These are phyloP conservation scores for Baorangia bicolor DNA, from an alignment of 768 basidiomycete species.

Conservation along the genomic window DNA sequence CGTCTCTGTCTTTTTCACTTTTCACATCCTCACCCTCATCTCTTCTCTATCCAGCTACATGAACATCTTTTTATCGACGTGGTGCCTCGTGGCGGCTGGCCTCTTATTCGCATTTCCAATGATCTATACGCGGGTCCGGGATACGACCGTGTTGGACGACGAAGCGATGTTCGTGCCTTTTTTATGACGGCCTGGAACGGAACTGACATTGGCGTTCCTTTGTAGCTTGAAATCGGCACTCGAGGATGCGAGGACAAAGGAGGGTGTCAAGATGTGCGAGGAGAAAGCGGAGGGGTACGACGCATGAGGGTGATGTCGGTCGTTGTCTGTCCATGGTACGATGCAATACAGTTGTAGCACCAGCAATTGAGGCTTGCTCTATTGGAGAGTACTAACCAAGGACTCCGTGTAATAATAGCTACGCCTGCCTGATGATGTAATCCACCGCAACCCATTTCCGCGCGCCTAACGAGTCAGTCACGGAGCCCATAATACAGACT, in stretches of 20 bases:
- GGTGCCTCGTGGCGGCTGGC: slow-evolving; percentile 62
- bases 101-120: slow-evolving; percentile 68
- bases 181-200: too few relatives aligned
- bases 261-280: neutral
- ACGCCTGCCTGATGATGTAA: too few relatives aligned
- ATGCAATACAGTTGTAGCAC: neutral
- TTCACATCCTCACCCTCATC: neutral
- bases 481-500: too few relatives aligned
- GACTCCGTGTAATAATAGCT: too few relatives aligned
- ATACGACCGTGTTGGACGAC: slow-evolving; percentile 53
- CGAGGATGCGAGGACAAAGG: neutral
- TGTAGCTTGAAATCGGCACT: slow-evolving; percentile 7
- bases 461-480: too few relatives aligned
- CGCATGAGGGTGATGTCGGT: neutral
- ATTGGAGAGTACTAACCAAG: too few relatives aligned
- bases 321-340: neutral
- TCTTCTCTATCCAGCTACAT: slow-evolving; percentile 41
- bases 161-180: slow-evolving; percentile 48
- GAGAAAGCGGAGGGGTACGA: neutral
- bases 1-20: slow-evolving; percentile 25
- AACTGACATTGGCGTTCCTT: neutral
- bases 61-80: slow-evolving; percentile 72
- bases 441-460: too few relatives aligned
- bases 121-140: slow-evolving; percentile 64
- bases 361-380: neutral